Evolutionary conservation across 768 basidiomycete genomes (phyloP), one percentile per base, ranked within the genome.

Genomic region (Hemileccinum impolitum): DNA sequence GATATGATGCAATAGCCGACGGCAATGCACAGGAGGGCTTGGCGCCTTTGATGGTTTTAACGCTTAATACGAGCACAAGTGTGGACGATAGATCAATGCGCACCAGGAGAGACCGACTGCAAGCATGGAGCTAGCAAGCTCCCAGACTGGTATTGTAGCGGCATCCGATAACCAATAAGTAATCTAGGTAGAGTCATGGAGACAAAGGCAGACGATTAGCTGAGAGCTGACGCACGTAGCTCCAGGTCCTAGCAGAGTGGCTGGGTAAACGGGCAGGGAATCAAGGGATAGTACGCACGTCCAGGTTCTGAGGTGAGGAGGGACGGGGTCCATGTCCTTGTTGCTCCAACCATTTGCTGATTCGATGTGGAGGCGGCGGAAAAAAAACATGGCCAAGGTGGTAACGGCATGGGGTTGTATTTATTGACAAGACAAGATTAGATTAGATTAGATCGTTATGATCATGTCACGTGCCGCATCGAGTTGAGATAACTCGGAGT

Each of bases 271-370:
- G 50, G 1, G 28, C 10, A 1, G 3, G 23, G 12, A 9, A 7
- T 3, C 21, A 18, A 23, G 23, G 3, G n/a, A 8, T 6, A 13
- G 25, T 12, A 53, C 63, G 57, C 50, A 63, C 32, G 76, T 72
- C 88, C 87, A 90, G 6, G 84, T 89, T 48, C 86, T 70, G 9
- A 38, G 59, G 21, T 79, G 65, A 1, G 68, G 74, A 35, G 83
- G 82, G 11, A 87, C 84, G 6, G 86, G 85, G 54, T 87, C 87
- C 81, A 88, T 87, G 59, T 87, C 87, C 57, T 78, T 77, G 67
- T 90, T 90, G 54, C 70, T 75, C 83, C 84, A 87, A 63, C 75
- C 57, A 74, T 75, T 42, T 61, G 74, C 73, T 10, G 77, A 74
- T 56, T 79, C 70, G 32, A 85, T 67, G 64, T 44, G 62, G 69